Conservation (phyloP, 1,139 yeast genomes). For the Yamadazyma dendronema region DNA sequence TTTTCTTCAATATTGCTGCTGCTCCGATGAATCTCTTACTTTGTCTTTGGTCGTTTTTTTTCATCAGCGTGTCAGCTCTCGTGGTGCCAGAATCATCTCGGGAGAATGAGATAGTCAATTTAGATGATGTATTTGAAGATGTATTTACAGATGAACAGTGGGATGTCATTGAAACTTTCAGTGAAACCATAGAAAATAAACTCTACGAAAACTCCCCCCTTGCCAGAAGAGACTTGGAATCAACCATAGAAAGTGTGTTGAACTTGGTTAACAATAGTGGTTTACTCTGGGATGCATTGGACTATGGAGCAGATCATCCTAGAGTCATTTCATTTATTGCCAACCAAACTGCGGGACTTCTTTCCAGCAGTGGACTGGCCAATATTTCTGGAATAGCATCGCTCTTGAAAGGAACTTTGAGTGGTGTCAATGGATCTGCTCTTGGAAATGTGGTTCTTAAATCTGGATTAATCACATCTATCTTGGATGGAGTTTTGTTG, state of each 20-base stretch:
- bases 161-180: conserved; percentile 10
- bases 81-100: not conserved
- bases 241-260: conserved; percentile 24
- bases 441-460: conserved; percentile 22
- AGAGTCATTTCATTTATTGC: conserved; percentile 27
- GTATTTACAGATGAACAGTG: conserved; percentile 15
- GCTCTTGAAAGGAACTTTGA: conserved; percentile 13
- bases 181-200: conserved; percentile 10
- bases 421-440: conserved; percentile 24
- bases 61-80: not conserved
- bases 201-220: conserved; percentile 1
- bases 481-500: conserved; percentile 36
- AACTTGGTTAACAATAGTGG: conserved; percentile 35
- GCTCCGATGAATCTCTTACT: not conserved
- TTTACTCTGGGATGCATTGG: conserved; percentile 34
- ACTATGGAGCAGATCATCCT: conserved; percentile 34
- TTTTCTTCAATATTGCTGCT: not conserved
- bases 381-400: conserved; percentile 7
- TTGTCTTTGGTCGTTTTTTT: not conserved
- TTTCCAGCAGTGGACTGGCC: conserved; percentile 11
- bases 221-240: conserved; percentile 20
- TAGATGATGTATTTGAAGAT: conserved; percentile 9
- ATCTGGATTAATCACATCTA: conserved; percentile 37
- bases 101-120: not conserved
- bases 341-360: conserved; percentile 27